These are phyloP conservation scores for Gyromitra esculenta DNA, from an alignment of 2,329 filamentous ascomycete genomes.

Conservation along the genomic window DNA sequence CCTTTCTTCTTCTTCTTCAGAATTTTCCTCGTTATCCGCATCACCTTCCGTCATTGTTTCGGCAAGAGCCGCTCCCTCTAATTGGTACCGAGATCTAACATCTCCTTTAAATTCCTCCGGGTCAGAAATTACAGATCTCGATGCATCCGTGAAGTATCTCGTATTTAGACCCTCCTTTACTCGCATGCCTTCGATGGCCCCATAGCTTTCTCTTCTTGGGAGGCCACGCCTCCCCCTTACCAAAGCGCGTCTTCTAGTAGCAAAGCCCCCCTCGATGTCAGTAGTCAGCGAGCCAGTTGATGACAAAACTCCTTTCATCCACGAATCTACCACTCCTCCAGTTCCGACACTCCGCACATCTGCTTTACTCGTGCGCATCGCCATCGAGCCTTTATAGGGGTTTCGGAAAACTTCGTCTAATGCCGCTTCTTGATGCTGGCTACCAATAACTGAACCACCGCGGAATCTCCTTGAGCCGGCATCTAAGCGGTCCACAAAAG, in stretches of 20 bases:
- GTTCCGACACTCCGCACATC: constrained; percentile 37
- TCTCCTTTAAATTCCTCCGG: constrained; percentile 34
- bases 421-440: constrained; percentile 81
- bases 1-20: constrained; percentile 60
- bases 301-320: constrained; percentile 57
- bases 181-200: constrained; percentile 24
- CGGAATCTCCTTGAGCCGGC: constrained; percentile 63
- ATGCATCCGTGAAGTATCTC: constrained; percentile 15
- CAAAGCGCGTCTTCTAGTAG: constrained; percentile 26
- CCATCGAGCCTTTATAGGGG: constrained; percentile 65
- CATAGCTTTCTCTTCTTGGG: constrained; percentile 30
- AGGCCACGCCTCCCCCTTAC: constrained; percentile 26
- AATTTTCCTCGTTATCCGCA: constrained; percentile 66
- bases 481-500: constrained; percentile 26
- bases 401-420: constrained; percentile 89
- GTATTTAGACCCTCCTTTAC: neutral
- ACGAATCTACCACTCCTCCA: constrained; percentile 45
- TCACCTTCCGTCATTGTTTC: constrained; percentile 45
- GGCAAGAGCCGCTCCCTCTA: constrained; percentile 11
- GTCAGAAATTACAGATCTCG: constrained; percentile 36
- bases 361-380: constrained; percentile 17
- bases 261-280: constrained; percentile 62
- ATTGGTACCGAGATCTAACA: neutral
- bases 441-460: constrained; percentile 87
- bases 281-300: constrained; percentile 66